phyloP scores from a whole-genome alignment of 2,329 filamentous ascomycete species.

The Pseudogymnoascus sp. region DNA sequence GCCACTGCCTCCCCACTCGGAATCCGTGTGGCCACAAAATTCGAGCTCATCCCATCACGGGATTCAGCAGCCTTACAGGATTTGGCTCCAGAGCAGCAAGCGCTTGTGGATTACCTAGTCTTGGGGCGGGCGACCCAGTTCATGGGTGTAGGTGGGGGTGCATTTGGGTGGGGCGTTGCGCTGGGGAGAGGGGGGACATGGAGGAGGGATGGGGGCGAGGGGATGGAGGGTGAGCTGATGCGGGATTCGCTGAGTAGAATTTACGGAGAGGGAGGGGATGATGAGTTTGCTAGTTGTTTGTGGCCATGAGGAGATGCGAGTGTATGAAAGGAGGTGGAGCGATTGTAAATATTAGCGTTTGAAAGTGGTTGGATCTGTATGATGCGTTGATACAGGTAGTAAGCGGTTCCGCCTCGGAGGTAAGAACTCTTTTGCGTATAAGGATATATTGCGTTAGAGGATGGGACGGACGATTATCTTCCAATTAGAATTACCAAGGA shows the following conservation, averaged over 20 bases:
- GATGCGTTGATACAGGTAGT: neutral
- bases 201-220: neutral
- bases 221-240: neutral
- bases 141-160: conserved; percentile 36
- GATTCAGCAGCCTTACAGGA: conserved; percentile 29
- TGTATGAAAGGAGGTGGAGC: neutral
- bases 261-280: neutral
- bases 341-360: neutral
- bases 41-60: conserved; percentile 31
- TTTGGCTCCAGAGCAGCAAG: conserved; percentile 40
- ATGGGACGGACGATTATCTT: neutral
- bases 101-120: conserved; percentile 43
- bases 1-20: conserved; percentile 28
- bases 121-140: conserved; percentile 36
- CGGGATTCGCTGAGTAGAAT: neutral
- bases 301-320: neutral
- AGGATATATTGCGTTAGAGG: neutral
- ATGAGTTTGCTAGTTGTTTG: neutral
- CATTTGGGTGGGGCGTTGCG: conserved; percentile 41
- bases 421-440: neutral
- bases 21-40: conserved; percentile 36
- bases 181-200: neutral
- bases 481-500: neutral
- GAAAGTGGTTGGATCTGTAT: neutral
- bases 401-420: neutral